Percentiles rank a stretch among this genome's conserved stretches.
Conservation (phyloP, 495 filamentous ascomycete species). For the Xylaria scruposa region DNA sequence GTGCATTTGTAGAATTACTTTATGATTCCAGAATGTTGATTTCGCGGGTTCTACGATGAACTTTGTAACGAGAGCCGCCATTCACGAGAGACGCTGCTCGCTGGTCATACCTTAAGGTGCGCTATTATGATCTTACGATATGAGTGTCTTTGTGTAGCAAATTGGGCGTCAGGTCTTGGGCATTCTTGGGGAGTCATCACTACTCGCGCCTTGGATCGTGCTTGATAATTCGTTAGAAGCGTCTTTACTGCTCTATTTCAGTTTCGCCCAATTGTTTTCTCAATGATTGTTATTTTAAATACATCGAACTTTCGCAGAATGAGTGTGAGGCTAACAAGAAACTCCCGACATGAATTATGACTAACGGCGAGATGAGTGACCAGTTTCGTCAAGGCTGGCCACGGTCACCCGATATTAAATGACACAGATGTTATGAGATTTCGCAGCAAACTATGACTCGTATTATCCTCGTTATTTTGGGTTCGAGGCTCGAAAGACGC, state of each 20-base stretch:
- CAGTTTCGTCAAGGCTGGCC: not conserved
- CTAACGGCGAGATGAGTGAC: not conserved
- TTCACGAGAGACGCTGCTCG: not conserved
- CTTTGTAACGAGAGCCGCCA: not conserved
- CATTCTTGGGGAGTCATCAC: not conserved
- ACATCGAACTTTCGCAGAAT: not conserved
- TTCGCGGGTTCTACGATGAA: not conserved
- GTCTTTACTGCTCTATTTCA: not conserved
- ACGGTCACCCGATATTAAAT: not conserved
- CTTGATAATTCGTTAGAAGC: not conserved
- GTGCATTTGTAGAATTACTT: not conserved
- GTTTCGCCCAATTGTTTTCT: not conserved
- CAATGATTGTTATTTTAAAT: not conserved
- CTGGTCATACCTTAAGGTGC: not conserved
- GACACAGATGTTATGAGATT: not conserved
- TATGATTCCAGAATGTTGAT: not conserved
- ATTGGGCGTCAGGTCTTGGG: not conserved
- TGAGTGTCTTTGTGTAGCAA: not conserved
- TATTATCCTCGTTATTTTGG: not conserved
- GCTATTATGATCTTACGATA: not conserved
- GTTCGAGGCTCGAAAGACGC: not conserved
- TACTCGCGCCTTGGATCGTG: not conserved
- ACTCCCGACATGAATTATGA: not conserved
- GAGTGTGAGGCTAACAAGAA: not conserved
- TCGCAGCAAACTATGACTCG: not conserved